phyloP scores from a whole-genome alignment of 2,329 filamentous ascomycete species.

The Neopestalotiopsis sp. region DNA sequence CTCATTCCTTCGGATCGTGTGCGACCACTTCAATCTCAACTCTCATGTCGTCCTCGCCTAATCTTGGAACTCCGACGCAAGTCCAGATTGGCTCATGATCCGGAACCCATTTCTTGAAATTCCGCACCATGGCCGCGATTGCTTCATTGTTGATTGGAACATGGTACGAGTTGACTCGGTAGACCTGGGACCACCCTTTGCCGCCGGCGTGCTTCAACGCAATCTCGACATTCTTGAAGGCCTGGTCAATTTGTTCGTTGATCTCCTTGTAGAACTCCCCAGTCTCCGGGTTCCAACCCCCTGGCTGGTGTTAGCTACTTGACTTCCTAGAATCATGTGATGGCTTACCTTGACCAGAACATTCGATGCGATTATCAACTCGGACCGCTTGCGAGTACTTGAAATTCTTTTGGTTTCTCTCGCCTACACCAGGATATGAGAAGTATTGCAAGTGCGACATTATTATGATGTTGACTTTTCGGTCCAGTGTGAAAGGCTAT shows the following conservation, averaged over 20 bases:
- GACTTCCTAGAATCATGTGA: neutral
- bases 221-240: constrained; percentile 62
- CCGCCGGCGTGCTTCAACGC: constrained; percentile 57
- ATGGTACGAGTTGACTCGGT: constrained; percentile 51
- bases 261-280: constrained; percentile 40
- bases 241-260: constrained; percentile 53
- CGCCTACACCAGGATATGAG: constrained; percentile 35
- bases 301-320: constrained; percentile 22
- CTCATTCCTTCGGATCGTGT: constrained; percentile 7
- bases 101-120: constrained; percentile 56
- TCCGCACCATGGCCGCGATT: constrained; percentile 47
- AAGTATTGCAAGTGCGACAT: constrained; percentile 41
- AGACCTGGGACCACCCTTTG: constrained; percentile 62
- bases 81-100: constrained; percentile 61
- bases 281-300: constrained; percentile 38
- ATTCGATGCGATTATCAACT: constrained; percentile 52
- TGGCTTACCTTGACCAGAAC: constrained; percentile 48
- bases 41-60: constrained; percentile 56
- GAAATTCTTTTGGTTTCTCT: constrained; percentile 36
- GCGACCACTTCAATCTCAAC: constrained; percentile 65
- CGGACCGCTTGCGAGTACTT: constrained; percentile 54
- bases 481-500: too few relatives aligned
- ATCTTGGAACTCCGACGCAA: constrained; percentile 51
- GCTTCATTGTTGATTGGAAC: constrained; percentile 46
- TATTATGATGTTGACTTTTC: neutral